phyloP scores from a whole-genome alignment of 768 basidiomycete genomes.

The Psilocybe cubensis region DNA sequence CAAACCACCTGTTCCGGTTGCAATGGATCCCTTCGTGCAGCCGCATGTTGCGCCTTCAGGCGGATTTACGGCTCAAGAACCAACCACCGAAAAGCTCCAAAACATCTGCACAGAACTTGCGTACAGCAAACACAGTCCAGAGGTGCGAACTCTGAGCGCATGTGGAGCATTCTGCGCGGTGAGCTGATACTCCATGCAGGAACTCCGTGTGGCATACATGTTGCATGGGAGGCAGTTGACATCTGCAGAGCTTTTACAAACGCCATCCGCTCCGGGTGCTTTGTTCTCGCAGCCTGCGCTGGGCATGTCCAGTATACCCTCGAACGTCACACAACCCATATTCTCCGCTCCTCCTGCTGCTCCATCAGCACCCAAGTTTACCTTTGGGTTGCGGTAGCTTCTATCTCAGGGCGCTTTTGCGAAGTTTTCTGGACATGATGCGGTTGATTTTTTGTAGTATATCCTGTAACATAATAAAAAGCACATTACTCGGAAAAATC shows the following conservation, averaged over 20 bases:
- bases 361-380: conserved; percentile 17
- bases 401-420: not conserved
- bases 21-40: conserved; percentile 26
- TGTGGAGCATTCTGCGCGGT: not conserved
- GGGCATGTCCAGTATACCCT: not conserved
- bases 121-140: conserved; percentile 50
- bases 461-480: conserved; percentile 2
- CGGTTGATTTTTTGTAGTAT: conserved; percentile 4
- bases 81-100: conserved; percentile 34
- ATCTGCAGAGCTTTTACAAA: conserved; percentile 37
- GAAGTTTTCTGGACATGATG: not conserved
- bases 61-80: not conserved
- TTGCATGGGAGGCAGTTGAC: conserved; percentile 47
- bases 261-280: conserved; percentile 5
- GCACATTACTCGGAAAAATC: too few species aligned
- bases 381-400: conserved; percentile 18
- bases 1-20: conserved; percentile 28
- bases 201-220: conserved; percentile 51
- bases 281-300: not conserved
- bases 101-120: conserved; percentile 38
- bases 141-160: conserved; percentile 34
- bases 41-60: not conserved
- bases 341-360: conserved; percentile 5
- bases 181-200: conserved; percentile 34
- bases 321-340: conserved; percentile 12